A percentile compares a stretch with the other conserved stretches of the same genome.
Conservation (phyloP, 1,284 basidiomycete genomes). For the Ceratorhiza oryzae-sativae region DNA sequence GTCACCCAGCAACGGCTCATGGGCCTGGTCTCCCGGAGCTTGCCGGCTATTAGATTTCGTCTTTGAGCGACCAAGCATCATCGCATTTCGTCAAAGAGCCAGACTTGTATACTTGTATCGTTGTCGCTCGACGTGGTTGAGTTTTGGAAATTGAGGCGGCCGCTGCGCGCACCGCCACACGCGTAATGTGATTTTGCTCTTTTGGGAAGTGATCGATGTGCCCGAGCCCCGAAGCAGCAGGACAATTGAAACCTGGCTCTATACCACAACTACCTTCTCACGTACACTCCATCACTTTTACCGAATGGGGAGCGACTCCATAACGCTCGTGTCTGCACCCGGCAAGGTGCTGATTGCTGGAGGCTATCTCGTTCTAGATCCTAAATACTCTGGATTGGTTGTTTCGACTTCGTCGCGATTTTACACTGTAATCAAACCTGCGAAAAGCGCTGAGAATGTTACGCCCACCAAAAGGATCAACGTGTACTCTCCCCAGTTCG, state of each 20-base stretch:
- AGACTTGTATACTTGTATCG: background rate
- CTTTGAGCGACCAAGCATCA: constrained; percentile 37
- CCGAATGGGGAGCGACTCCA: background rate
- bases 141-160: constrained; percentile 5
- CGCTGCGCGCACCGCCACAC: constrained; percentile 2
- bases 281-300: background rate
- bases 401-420: constrained; percentile 93
- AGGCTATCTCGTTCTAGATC: constrained; percentile 93
- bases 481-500: constrained; percentile 92
- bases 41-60: constrained; percentile 11
- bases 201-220: constrained; percentile 17
- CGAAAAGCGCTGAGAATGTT: constrained; percentile 37
- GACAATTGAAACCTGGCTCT: constrained; percentile 4
- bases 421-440: constrained; percentile 71
- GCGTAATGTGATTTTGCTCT: background rate
- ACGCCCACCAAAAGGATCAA: constrained; percentile 56
- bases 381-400: constrained; percentile 80
- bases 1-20: constrained; percentile 43
- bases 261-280: background rate
- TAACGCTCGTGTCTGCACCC: constrained; percentile 80
- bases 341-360: constrained; percentile 96
- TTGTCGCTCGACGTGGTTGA: background rate
- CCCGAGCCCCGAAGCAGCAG: too few species aligned
- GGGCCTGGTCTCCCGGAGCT: constrained; percentile 41
- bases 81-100: constrained; percentile 31